Evolutionary conservation across 345 rosid species (phyloP), one percentile per base, ranked within the genome.

Genomic region (Populus alba): DNA sequence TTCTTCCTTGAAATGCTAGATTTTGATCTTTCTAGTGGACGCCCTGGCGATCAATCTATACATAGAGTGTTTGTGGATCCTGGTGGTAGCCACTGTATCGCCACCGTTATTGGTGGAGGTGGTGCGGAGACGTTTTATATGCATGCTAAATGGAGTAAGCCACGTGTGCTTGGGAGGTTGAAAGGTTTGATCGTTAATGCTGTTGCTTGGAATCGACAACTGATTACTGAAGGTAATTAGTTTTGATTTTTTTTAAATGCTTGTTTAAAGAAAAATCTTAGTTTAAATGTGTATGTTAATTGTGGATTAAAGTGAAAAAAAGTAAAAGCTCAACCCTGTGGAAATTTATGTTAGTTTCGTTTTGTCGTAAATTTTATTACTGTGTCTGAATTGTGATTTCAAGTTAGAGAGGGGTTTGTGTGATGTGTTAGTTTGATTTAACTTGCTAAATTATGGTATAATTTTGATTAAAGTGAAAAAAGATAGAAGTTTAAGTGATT

Each of bases 31-130:
- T 90, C 97, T 33, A 90, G 59, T 49, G 99, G 95, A 61, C 86
- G 98, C 79, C 82, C 91, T 73, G 99, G 97, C 43, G 99, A 96
- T 81, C 97, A 90, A 85, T 91, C 95, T 2, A 84, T 96, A 70
- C 98, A 92, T 85, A 89, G 88, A 84, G 97, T 92, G 80, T 96
- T 94, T 82, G 95, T 94, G 72, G 98, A 96, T 85, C 99, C 99
- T 70, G 98, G 98, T 17, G 99, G 99, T 38, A 90, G 97, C 81
- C 99, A 96, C 67, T 96, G 99, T 75, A 85, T 96, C 78, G 93
- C 97, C 65, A 92, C 95, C 8, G 88, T 96, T 0, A 85, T 84
- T 74, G 99, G 99, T 29, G 80, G 77, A 77, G 97, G 94, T 29
- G 97, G 98, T 70, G 91, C 97, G 33, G 99, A 96, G 41, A 92